Conservation (phyloP, 208 protist species). For the Acanthamoeba lenticulata region DNA sequence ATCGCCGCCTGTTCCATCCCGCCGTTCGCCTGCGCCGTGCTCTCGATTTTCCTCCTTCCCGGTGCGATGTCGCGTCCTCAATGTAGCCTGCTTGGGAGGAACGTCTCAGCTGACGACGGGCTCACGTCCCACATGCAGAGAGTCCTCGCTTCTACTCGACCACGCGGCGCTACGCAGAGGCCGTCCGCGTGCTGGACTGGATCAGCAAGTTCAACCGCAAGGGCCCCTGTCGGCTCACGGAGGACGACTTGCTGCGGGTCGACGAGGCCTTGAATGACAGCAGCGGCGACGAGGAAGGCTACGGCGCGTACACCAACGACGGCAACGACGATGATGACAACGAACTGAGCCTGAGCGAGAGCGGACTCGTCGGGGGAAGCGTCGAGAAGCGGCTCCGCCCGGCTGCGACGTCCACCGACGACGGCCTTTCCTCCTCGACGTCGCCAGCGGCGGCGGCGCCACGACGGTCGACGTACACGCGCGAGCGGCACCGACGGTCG, state of each 20-base stretch:
- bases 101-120: not conserved
- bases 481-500: not conserved
- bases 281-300: not conserved
- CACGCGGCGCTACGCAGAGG: not conserved
- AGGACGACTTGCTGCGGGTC: not conserved
- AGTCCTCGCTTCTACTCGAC: slow-evolving; percentile 9
- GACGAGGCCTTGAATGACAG: not conserved
- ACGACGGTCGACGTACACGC: not conserved
- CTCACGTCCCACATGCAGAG: not conserved
- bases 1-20: not conserved
- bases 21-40: not conserved
- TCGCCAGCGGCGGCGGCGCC: not conserved
- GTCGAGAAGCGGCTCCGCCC: not conserved
- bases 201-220: slow-evolving; percentile 54
- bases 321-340: not conserved
- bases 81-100: not conserved
- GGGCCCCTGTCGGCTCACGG: not conserved
- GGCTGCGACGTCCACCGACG: not conserved
- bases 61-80: not conserved
- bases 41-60: not conserved
- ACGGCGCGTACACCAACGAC: not conserved
- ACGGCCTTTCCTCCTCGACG: not conserved
- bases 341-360: not conserved
- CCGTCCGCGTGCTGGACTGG: not conserved
- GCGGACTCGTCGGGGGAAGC: not conserved